A percentile compares a stretch with the other conserved stretches of the same genome.
Evolutionary conservation across 2,329 filamentous ascomycete species (phyloP).

Genomic region (Talaromyces sp.): DNA sequence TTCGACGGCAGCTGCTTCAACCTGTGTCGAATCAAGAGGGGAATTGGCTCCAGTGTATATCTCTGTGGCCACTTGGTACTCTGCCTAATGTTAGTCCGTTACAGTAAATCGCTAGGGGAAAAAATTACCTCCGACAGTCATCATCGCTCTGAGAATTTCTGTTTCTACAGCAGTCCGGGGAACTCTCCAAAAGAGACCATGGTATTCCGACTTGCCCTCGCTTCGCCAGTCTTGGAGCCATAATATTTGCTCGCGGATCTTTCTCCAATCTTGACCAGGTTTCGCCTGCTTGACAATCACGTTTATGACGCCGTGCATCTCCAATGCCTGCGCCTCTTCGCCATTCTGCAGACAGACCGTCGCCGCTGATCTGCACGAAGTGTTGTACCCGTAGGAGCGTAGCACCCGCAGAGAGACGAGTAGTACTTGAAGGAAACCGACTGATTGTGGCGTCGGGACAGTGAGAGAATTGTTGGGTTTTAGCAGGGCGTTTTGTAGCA

Average conservation of each 20-base stretch:
- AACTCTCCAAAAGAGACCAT: conserved; percentile 47
- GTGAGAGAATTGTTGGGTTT: conserved; percentile 37
- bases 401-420: conserved; percentile 38
- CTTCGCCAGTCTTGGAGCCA: conserved; percentile 59
- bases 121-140: conserved; percentile 42
- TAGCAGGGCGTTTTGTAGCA: conserved; percentile 39
- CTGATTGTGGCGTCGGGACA: conserved; percentile 30
- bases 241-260: conserved; percentile 47
- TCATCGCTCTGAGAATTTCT: conserved; percentile 53
- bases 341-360: conserved; percentile 51
- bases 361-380: conserved; percentile 32
- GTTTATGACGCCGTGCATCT: conserved; percentile 51
- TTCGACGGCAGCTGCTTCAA: conserved; percentile 49
- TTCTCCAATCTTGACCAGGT: conserved; percentile 45
- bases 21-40: conserved; percentile 38
- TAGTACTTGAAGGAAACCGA: conserved; percentile 37
- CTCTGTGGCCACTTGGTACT: conserved; percentile 38
- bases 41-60: conserved; percentile 31
- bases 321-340: conserved; percentile 47
- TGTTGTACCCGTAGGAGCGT: conserved; percentile 31
- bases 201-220: conserved; percentile 28
- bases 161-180: conserved; percentile 47
- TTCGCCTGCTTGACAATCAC: conserved; percentile 39
- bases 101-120: not conserved
- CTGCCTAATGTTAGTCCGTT: conserved; percentile 16